Evolutionary conservation across 2,329 filamentous ascomycete species (phyloP).

Genomic region (Hypoxylon sp.): DNA sequence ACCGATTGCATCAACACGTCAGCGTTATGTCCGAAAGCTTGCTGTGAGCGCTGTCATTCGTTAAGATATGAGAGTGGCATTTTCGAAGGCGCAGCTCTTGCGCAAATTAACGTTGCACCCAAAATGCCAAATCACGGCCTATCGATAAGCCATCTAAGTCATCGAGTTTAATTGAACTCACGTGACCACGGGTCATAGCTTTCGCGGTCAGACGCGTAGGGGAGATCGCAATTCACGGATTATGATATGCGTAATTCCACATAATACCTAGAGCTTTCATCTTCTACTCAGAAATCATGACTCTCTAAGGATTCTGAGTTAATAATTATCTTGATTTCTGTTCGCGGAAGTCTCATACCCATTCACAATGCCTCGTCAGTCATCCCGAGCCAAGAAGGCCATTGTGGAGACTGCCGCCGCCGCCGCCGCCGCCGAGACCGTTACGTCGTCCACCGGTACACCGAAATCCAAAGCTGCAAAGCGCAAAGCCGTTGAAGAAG

Average conservation of each 20-base stretch:
- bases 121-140: not conserved
- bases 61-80: not conserved
- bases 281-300: not conserved
- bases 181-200: conserved; percentile 38
- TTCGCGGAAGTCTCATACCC: not conserved
- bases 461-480: conserved; percentile 42
- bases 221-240: conserved; percentile 6
- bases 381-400: conserved; percentile 39
- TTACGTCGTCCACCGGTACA: conserved; percentile 45
- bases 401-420: conserved; percentile 35
- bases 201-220: conserved; percentile 42
- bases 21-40: conserved; percentile 3
- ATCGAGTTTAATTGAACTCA: conserved; percentile 34
- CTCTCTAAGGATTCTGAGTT: conserved; percentile 1
- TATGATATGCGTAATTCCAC: conserved; percentile 2
- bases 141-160: conserved; percentile 21
- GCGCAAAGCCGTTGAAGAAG: conserved; percentile 42
- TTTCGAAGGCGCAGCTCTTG: not conserved
- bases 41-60: not conserved
- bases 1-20: conserved; percentile 7
- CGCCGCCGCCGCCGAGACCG: conserved; percentile 43
- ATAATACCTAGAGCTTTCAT: not conserved
- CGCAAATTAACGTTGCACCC: not conserved
- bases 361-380: conserved; percentile 44
- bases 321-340: conserved; percentile 4